Evolutionary conservation across 345 rosid genomes (phyloP), one percentile per base, ranked within the genome.

Genomic region (Abelmoschus esculentus): DNA sequence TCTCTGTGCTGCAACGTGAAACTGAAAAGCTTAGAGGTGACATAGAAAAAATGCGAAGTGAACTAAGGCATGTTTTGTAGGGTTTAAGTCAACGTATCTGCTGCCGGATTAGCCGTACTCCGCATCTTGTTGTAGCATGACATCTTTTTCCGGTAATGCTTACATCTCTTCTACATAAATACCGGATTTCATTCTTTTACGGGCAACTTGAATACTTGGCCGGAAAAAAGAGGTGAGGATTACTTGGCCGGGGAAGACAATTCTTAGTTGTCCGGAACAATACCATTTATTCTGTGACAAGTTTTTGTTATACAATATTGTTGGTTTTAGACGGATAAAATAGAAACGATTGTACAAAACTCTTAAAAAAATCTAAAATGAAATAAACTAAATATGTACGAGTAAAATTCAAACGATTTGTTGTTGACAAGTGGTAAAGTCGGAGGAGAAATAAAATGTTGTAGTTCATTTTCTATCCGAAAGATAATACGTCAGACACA

Each of bases 11-110:
- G 82, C 96, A 89, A 86, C 96, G 93, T 7, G 97, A 95, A 75
- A 88, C 86, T 61, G 97, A 91, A 79, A 95, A 95, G 64, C 74
- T 88, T 44, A 72, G 80, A 68, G 80, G 86, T 50, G 97, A 91
- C 74, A 85, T 89, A 38, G 96, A 91, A 71, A 95, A 95, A 80
- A 88, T 87, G 91, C 83, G 87, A 49, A 91, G 93, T 70, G 99
- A 95, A 79, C 72, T 91, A 70, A 88, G 91, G 96, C 89, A 5
- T 6, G 79, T 80, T 53, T 65, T 61, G 32, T 67, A 17, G 15
- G 66, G 29, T 38, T 69, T 22, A 8, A 61, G 34, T 50, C 54
- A 28, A 56, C 44, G 63, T 85, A 68, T 86, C 91, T 69, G 93
- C 96, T 2, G 92, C 85, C 28, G 96, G 97, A n/a, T 86, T 91